These are phyloP conservation scores for Daucus carota DNA, from an alignment of 129 eudicot genomes.

Conservation along the genomic window DNA sequence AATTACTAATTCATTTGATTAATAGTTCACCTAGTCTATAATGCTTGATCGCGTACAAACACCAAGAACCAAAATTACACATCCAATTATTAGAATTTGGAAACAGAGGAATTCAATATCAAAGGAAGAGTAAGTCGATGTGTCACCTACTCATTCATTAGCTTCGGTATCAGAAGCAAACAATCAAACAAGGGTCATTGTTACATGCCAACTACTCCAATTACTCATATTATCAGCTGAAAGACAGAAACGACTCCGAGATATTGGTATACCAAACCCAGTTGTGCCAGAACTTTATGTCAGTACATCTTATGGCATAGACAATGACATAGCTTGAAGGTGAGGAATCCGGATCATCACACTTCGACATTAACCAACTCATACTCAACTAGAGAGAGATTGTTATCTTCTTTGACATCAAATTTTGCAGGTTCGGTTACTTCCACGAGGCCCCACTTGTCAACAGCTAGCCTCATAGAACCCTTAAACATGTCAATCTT, in stretches of 20 bases:
- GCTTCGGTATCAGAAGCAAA: conserved; percentile 6
- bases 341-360: conserved; percentile 10
- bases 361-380: conserved; percentile 76
- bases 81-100: not conserved
- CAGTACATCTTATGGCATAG: conserved; percentile 19
- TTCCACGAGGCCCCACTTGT: conserved; percentile 75
- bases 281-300: conserved; percentile 23
- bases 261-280: conserved; percentile 55
- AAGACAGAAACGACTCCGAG: conserved; percentile 16
- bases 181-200: conserved; percentile 23
- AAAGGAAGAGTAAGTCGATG: not conserved
- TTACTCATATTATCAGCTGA: conserved; percentile 25
- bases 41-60: not conserved
- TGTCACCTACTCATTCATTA: not conserved
- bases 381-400: conserved; percentile 69
- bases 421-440: conserved; percentile 68
- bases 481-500: conserved; percentile 85
- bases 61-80: not conserved
- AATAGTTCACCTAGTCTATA: not conserved
- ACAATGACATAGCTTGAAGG: conserved; percentile 10
- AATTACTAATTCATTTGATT: not conserved
- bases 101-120: not conserved
- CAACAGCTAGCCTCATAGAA: conserved; percentile 76
- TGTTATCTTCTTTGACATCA: conserved; percentile 78
- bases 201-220: conserved; percentile 42